These are phyloP conservation scores for Aspergillus candidus DNA, from an alignment of 2,329 filamentous ascomycete species.

Conservation along the genomic window DNA sequence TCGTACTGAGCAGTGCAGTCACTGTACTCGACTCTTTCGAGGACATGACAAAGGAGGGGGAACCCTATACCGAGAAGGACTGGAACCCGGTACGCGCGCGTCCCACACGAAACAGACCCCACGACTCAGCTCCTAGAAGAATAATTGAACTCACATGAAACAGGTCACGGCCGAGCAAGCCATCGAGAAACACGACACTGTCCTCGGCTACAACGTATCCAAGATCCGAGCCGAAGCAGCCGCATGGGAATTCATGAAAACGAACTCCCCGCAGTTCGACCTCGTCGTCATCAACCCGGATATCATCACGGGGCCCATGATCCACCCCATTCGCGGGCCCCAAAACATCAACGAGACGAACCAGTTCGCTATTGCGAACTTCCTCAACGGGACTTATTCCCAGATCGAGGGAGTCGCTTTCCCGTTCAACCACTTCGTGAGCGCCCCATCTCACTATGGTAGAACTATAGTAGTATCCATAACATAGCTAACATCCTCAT, in stretches of 20 bases:
- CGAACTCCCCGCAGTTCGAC: slow-evolving; percentile 9
- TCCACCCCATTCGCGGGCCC: slow-evolving; percentile 14
- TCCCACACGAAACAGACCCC: background rate
- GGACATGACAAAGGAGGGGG: slow-evolving; percentile 11
- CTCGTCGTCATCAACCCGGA: slow-evolving; percentile 15
- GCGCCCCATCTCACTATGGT: background rate
- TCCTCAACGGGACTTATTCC: slow-evolving; percentile 18
- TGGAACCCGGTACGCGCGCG: slow-evolving; percentile 13
- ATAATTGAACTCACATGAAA: background rate
- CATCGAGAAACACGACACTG: slow-evolving; percentile 7
- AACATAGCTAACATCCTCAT: no score
- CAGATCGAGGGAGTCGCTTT: slow-evolving; percentile 13
- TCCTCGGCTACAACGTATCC: slow-evolving; percentile 14
- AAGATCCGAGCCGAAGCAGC: slow-evolving; percentile 10
- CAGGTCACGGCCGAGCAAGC: slow-evolving; percentile 15
- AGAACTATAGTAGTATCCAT: no score
- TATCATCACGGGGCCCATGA: slow-evolving; percentile 19
- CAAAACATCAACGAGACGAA: slow-evolving; percentile 18
- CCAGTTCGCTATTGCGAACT: slow-evolving; percentile 16
- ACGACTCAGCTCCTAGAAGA: no score
- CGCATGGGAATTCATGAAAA: slow-evolving; percentile 14
- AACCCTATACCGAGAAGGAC: slow-evolving; percentile 20
- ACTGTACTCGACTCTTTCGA: slow-evolving; percentile 24
- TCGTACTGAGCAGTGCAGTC: slow-evolving; percentile 35
- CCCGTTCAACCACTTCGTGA: slow-evolving; percentile 14